Percentiles rank a stretch among this genome's conserved stretches.
Evolutionary conservation across 2,329 filamentous ascomycete genomes (phyloP).

Genomic region (Juglanconis juglandina): DNA sequence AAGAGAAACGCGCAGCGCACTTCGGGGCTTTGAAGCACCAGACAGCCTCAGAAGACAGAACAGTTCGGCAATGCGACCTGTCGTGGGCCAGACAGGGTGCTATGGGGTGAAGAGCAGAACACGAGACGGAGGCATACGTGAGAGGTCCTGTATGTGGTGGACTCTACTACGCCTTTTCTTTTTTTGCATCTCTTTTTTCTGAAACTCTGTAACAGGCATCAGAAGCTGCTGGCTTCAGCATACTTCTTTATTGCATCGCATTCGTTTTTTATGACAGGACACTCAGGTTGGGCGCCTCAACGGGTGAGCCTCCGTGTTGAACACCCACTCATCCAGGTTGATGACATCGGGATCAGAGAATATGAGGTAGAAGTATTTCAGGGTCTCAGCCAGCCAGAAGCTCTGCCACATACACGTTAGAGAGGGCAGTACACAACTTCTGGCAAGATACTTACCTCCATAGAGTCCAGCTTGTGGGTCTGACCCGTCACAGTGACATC

Average conservation of each 20-base stretch:
- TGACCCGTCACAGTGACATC: constrained; percentile 38
- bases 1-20: too few relatives aligned
- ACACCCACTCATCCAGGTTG: constrained; percentile 57
- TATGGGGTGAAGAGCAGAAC: too few relatives aligned
- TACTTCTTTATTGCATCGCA: background rate
- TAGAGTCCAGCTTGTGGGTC: constrained; percentile 37
- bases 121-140: too few relatives aligned
- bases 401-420: constrained; percentile 38
- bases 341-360: constrained; percentile 53
- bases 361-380: constrained; percentile 63
- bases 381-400: constrained; percentile 60
- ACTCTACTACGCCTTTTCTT: too few relatives aligned
- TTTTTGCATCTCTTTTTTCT: too few relatives aligned
- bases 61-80: too few relatives aligned
- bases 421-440: background rate
- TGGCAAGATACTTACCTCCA: constrained; percentile 17
- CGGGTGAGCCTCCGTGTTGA: constrained; percentile 36
- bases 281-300: constrained; percentile 10
- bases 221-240: background rate
- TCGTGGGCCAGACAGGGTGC: too few relatives aligned
- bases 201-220: background rate
- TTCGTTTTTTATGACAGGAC: background rate
- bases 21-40: too few relatives aligned
- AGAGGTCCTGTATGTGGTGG: too few relatives aligned
- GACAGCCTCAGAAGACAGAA: too few relatives aligned